These are phyloP conservation scores for Suhomyces vadensis DNA, from an alignment of 805 yeast species.

Conservation along the genomic window DNA sequence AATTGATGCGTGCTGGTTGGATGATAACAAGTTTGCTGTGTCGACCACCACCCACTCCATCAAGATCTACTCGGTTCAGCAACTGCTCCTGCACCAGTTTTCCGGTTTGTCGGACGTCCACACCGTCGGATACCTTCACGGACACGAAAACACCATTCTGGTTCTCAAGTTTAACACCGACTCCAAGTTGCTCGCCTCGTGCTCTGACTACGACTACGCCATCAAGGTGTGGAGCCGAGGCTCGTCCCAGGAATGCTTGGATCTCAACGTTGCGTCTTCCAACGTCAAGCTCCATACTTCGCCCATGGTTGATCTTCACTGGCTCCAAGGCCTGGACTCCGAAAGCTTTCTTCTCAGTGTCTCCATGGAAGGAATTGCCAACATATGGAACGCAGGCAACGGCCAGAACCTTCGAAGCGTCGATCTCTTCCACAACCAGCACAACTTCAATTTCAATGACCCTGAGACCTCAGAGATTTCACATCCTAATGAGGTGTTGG, in stretches of 20 bases:
- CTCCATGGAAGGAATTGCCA: slow-evolving; percentile 70
- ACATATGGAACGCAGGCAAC: slow-evolving; percentile 63
- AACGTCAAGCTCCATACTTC: slow-evolving; percentile 46
- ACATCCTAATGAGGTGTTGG: slow-evolving; percentile 50
- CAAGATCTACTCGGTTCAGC: slow-evolving; percentile 48
- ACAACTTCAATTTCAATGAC: slow-evolving; percentile 21
- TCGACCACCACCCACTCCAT: slow-evolving; percentile 60
- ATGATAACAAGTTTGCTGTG: slow-evolving; percentile 64
- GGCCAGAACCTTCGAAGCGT: slow-evolving; percentile 40
- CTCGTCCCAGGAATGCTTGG: slow-evolving; percentile 50
- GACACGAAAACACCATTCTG: slow-evolving; percentile 65
- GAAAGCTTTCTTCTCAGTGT: slow-evolving; percentile 43
- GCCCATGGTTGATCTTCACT: slow-evolving; percentile 53
- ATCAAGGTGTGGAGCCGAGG: slow-evolving; percentile 77
- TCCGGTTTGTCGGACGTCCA: slow-evolving; percentile 16
- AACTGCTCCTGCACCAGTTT: background rate
- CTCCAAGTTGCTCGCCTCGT: slow-evolving; percentile 62
- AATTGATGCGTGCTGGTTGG: slow-evolving; percentile 73
- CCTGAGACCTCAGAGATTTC: slow-evolving; percentile 9
- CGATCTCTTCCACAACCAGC: slow-evolving; percentile 28
- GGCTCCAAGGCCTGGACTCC: slow-evolving; percentile 47
- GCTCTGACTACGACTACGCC: slow-evolving; percentile 68
- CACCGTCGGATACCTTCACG: slow-evolving; percentile 42
- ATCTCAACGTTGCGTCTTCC: slow-evolving; percentile 22
- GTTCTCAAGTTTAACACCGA: slow-evolving; percentile 53